Conservation (phyloP, 2,329 filamentous ascomycete genomes). For the Cladophialophora immunda region DNA sequence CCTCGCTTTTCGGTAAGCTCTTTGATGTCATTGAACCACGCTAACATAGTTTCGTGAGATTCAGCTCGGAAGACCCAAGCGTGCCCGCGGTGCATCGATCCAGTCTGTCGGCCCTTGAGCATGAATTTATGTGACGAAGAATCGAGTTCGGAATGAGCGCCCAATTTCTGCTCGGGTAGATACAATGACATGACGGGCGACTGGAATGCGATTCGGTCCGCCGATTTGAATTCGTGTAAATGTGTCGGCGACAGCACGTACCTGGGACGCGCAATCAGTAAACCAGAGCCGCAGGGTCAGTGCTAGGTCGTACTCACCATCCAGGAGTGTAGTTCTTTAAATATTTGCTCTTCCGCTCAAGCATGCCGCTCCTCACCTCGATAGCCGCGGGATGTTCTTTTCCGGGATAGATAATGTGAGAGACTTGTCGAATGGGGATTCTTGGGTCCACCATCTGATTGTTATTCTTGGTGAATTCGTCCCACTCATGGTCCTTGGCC, state of each 20-base stretch:
- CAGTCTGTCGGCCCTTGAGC: conserved; percentile 93
- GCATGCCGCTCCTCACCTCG: conserved; percentile 87
- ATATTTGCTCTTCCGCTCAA: conserved; percentile 99
- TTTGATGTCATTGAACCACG: conserved; percentile 95
- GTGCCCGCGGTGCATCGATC: conserved; percentile 84
- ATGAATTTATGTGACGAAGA: conserved; percentile 97
- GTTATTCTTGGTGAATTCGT: conserved; percentile 78
- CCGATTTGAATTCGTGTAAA: conserved; percentile 98
- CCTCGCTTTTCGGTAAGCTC: conserved; percentile 86
- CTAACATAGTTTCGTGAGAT: conserved; percentile 91
- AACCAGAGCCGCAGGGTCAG: neutral
- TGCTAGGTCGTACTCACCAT: conserved; percentile 69
- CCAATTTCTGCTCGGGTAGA: conserved; percentile 92
- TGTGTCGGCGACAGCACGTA: conserved; percentile 97
- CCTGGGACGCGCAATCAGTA: conserved; percentile 59
- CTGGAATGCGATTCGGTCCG: conserved; percentile 82
- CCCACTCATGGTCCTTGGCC: conserved; percentile 94
- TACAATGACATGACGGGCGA: conserved; percentile 96
- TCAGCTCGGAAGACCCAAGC: conserved; percentile 75
- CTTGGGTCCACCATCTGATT: conserved; percentile 87
- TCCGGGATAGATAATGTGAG: conserved; percentile 90
- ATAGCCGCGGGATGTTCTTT: conserved; percentile 82
- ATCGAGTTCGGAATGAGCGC: conserved; percentile 82
- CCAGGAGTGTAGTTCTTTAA: conserved; percentile 96
- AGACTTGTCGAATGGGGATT: conserved; percentile 76